Percentiles rank a stretch among this genome's conserved stretches.
These are phyloP conservation scores for Aspergillus terreus DNA, from an alignment of 2,329 filamentous ascomycete genomes.

Conservation along the genomic window DNA sequence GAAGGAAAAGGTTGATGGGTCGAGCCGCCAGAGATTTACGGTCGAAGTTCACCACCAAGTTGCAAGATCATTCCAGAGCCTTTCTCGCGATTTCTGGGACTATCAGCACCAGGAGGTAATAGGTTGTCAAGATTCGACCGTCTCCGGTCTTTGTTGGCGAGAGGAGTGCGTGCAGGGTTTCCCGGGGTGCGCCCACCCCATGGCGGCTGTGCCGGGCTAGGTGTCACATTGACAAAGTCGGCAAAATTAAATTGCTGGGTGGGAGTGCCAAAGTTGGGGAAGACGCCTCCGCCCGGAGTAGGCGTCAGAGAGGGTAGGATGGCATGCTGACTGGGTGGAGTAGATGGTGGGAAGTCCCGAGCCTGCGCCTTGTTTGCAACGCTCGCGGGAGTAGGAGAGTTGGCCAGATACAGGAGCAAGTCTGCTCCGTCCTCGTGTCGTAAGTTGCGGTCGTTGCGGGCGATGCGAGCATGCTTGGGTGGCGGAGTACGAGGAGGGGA, in stretches of 20 bases:
- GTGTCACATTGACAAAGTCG: slow-evolving; percentile 96
- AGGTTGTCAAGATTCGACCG: slow-evolving; percentile 79
- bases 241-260: slow-evolving; percentile 87
- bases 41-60: slow-evolving; percentile 61
- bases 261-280: slow-evolving; percentile 73
- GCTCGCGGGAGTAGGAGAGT: slow-evolving; percentile 82
- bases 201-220: slow-evolving; percentile 83
- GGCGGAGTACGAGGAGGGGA: slow-evolving; percentile 84
- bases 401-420: slow-evolving; percentile 77
- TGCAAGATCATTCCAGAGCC: slow-evolving; percentile 59
- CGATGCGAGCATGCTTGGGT: slow-evolving; percentile 52
- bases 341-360: slow-evolving; percentile 62
- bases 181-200: slow-evolving; percentile 63
- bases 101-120: slow-evolving; percentile 52
- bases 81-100: slow-evolving; percentile 39
- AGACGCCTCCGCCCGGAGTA: slow-evolving; percentile 65
- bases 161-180: slow-evolving; percentile 62
- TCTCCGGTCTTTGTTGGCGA: slow-evolving; percentile 64
- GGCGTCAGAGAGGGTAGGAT: slow-evolving; percentile 49
- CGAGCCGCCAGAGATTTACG: slow-evolving; percentile 28
- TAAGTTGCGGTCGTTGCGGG: slow-evolving; percentile 49
- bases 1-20: slow-evolving; percentile 9
- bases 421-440: slow-evolving; percentile 77
- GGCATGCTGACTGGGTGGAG: slow-evolving; percentile 66
- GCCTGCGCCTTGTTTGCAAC: slow-evolving; percentile 44